phyloP scores from a whole-genome alignment of 2,329 filamentous ascomycete species.

The Orbilia ellipsospora region DNA sequence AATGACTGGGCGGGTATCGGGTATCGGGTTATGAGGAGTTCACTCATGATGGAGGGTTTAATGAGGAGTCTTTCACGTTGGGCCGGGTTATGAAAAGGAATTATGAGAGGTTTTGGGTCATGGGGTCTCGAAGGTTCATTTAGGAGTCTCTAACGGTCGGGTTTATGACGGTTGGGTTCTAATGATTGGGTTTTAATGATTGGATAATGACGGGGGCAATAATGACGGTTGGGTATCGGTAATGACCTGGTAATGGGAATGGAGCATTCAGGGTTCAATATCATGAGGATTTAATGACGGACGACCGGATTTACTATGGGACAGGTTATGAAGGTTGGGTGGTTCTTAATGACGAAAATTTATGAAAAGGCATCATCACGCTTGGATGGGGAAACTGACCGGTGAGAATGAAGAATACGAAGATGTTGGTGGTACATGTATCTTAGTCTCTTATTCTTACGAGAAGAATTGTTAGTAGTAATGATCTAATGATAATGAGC shows the following conservation, averaged over 20 bases:
- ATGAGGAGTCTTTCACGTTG: not conserved
- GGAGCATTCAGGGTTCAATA: not conserved
- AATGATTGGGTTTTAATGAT: not conserved
- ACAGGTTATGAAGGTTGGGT: not conserved
- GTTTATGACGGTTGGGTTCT: not conserved
- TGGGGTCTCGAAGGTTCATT: not conserved
- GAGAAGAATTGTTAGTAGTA: not conserved
- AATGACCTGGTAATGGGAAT: not conserved
- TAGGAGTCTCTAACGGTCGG: not conserved
- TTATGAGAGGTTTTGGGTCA: not conserved
- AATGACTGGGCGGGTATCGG: not conserved
- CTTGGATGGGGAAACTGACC: too few relatives aligned
- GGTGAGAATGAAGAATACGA: too few relatives aligned
- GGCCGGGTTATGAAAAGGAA: not conserved
- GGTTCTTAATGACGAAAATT: not conserved
- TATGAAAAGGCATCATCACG: not conserved
- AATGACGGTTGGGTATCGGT: too few relatives aligned
- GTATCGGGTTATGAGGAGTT: not conserved
- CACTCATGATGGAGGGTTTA: not conserved
- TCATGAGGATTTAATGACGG: too few relatives aligned
- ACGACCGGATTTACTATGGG: not conserved
- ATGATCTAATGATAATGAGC: not conserved
- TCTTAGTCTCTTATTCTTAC: too few relatives aligned
- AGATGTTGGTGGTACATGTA: too few relatives aligned
- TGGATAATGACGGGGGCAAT: not conserved